A percentile compares a stretch with the other conserved stretches of the same genome.
Conservation (phyloP, 2,329 filamentous ascomycete genomes). For the Saccharata proteae region DNA sequence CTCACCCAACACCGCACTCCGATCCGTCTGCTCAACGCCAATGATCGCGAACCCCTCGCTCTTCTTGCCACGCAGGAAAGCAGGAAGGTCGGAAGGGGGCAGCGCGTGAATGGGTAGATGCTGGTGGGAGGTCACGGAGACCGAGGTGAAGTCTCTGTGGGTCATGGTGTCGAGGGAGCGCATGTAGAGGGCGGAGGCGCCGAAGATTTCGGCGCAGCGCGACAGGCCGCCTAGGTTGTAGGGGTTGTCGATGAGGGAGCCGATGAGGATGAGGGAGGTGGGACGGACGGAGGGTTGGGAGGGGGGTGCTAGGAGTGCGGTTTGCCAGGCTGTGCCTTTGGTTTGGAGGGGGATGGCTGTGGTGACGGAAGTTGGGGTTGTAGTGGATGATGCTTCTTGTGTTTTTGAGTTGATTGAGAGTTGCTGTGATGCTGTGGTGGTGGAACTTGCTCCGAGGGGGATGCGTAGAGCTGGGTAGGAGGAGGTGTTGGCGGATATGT, state of each 20-base stretch:
- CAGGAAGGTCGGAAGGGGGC: conserved; percentile 18
- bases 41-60: conserved; percentile 38
- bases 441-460: conserved; percentile 16
- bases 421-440: conserved; percentile 1
- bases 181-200: conserved; percentile 33
- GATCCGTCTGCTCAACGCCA: conserved; percentile 43
- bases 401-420: conserved; percentile 1
- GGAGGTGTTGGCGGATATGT: not conserved
- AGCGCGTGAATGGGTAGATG: conserved; percentile 35
- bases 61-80: conserved; percentile 30
- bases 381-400: not conserved
- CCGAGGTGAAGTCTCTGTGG: conserved; percentile 37
- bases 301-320: conserved; percentile 19
- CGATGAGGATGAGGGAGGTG: conserved; percentile 33
- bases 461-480: conserved; percentile 17
- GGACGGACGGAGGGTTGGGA: conserved; percentile 12
- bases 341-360: conserved; percentile 33
- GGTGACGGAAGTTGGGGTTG: conserved; percentile 1
- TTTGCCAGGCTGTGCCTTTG: conserved; percentile 35
- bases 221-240: conserved; percentile 40
- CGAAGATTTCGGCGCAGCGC: conserved; percentile 40
- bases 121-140: conserved; percentile 36
- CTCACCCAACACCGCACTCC: conserved; percentile 32
- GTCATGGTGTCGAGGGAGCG: conserved; percentile 27
- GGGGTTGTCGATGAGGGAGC: conserved; percentile 38